These are phyloP conservation scores for Microsporum canis DNA, from an alignment of 2,329 filamentous ascomycete species.

Conservation along the genomic window DNA sequence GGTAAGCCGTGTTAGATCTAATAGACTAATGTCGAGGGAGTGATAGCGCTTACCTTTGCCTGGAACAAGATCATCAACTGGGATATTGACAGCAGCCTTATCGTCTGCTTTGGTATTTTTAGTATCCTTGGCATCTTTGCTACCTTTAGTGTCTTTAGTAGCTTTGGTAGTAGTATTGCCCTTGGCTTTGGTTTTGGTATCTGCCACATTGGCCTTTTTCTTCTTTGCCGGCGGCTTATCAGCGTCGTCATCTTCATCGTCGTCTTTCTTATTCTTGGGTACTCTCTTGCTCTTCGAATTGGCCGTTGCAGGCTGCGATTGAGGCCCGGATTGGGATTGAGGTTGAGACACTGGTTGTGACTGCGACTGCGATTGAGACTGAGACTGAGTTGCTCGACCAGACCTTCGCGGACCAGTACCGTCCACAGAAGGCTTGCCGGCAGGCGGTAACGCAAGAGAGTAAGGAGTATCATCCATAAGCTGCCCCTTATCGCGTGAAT, in stretches of 20 bases:
- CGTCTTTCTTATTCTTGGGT: conserved; percentile 16
- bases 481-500: conserved; percentile 39
- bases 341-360: conserved; percentile 5
- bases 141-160: not conserved
- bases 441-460: conserved; percentile 17
- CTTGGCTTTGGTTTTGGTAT: not conserved
- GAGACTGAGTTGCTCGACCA: conserved; percentile 5
- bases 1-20: not conserved
- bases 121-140: not conserved
- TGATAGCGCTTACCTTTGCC: conserved; percentile 16
- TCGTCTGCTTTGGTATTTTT: not conserved
- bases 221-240: conserved; percentile 24
- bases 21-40: not conserved
- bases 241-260: conserved; percentile 18
- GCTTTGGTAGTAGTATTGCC: not conserved
- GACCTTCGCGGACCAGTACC: conserved; percentile 10
- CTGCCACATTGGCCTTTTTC: conserved; percentile 30
- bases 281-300: conserved; percentile 24
- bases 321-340: not conserved
- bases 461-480: conserved; percentile 33
- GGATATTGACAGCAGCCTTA: conserved; percentile 26
- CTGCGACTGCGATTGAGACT: conserved; percentile 5
- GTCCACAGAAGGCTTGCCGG: conserved; percentile 5
- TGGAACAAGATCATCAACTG: conserved; percentile 35
- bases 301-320: conserved; percentile 14